These are phyloP conservation scores for Zymoseptoria ardabiliae DNA, from an alignment of 2,329 filamentous ascomycete genomes.

Conservation along the genomic window DNA sequence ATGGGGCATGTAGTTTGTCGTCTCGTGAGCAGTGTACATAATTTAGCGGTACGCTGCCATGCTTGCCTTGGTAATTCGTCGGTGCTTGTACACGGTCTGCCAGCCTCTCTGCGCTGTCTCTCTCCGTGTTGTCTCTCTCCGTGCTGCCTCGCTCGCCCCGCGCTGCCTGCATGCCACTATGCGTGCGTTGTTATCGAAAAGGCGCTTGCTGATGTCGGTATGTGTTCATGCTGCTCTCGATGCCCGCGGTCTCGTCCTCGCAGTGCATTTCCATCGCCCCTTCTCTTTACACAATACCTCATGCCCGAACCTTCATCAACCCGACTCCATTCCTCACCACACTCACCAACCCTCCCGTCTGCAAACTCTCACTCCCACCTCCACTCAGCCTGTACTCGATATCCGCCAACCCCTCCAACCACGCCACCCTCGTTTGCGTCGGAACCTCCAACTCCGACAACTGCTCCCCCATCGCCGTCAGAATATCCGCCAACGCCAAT, in stretches of 20 bases:
- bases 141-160: too few species aligned
- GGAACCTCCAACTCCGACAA: conserved; percentile 75
- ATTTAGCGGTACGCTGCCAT: not conserved
- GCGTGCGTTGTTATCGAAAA: too few species aligned
- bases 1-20: too few species aligned
- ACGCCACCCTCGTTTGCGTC: conserved; percentile 77
- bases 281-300: not conserved
- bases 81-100: too few species aligned
- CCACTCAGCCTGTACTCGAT: conserved; percentile 87
- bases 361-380: conserved; percentile 77
- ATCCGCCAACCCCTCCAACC: conserved; percentile 85
- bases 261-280: too few species aligned
- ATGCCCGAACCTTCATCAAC: conserved; percentile 44
- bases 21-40: too few species aligned
- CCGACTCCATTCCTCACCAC: conserved; percentile 83
- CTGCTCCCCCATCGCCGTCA: conserved; percentile 79
- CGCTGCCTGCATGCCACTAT: too few species aligned
- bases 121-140: too few species aligned
- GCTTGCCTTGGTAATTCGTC: not conserved
- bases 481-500: conserved; percentile 84
- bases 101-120: too few species aligned
- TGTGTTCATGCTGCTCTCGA: too few species aligned
- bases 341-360: conserved; percentile 88
- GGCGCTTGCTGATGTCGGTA: too few species aligned
- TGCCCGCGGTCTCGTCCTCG: too few species aligned